Conservation (phyloP, 2,329 filamentous ascomycete genomes). For the Amylocarpus encephaloides region DNA sequence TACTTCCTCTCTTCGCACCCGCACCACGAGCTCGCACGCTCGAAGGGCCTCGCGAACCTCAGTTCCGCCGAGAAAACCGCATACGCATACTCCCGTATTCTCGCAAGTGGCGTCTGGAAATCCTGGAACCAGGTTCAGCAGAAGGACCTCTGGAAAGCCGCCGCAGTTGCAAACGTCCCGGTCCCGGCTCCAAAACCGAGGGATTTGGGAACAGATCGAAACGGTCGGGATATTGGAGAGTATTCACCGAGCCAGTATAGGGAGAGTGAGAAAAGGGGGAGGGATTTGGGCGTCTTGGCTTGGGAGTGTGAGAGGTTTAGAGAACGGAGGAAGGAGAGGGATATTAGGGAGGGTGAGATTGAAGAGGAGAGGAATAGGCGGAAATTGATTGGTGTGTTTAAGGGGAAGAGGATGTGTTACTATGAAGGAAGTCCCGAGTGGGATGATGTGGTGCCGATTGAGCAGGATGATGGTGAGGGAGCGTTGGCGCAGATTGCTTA, state of each 20-base stretch:
- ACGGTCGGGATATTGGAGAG: slow-evolving; percentile 19
- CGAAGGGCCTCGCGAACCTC: slow-evolving; percentile 19
- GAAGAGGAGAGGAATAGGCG: slow-evolving; percentile 26
- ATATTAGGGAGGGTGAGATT: slow-evolving; percentile 12
- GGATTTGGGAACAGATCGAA: slow-evolving; percentile 21
- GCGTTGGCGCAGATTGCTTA: slow-evolving; percentile 93
- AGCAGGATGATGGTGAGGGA: slow-evolving; percentile 73
- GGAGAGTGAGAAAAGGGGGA: slow-evolving; percentile 17
- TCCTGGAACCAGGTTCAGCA: slow-evolving; percentile 20
- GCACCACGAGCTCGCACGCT: slow-evolving; percentile 18
- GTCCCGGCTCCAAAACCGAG: slow-evolving; percentile 22
- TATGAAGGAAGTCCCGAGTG: slow-evolving; percentile 58
- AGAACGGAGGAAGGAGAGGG: background rate
- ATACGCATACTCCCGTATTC: slow-evolving; percentile 21
- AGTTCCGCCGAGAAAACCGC: slow-evolving; percentile 21
- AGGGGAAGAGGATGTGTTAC: slow-evolving; percentile 25
- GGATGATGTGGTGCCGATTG: slow-evolving; percentile 78
- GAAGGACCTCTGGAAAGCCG: slow-evolving; percentile 25
- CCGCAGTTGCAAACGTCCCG: slow-evolving; percentile 24
- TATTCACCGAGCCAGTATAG: slow-evolving; percentile 22
- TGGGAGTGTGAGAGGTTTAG: slow-evolving; percentile 21
- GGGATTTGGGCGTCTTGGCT: slow-evolving; percentile 16
- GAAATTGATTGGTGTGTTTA: slow-evolving; percentile 22
- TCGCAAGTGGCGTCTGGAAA: slow-evolving; percentile 24
- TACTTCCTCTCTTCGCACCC: slow-evolving; percentile 24